phyloP scores from a whole-genome alignment of 1,139 yeast species.

The Blastobotrys apis region DNA sequence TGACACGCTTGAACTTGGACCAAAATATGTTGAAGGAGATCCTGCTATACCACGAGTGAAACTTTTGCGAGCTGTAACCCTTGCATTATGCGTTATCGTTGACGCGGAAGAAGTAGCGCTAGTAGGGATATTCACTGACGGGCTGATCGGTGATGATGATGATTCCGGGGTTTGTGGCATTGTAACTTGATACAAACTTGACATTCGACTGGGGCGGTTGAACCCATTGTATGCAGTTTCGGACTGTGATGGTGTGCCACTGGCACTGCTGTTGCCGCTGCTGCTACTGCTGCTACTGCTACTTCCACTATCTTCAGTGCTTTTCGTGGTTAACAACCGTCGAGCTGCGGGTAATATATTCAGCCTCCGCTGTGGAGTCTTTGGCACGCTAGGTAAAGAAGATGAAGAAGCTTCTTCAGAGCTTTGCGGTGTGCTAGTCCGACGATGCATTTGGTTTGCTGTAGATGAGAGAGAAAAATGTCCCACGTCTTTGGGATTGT shows the following conservation, averaged over 20 bases:
- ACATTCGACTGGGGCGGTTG: slow-evolving; percentile 10
- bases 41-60: slow-evolving; percentile 1
- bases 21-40: slow-evolving; percentile 22
- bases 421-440: no score
- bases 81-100: not conserved
- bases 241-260: no score
- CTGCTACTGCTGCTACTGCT: no score
- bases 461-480: no score
- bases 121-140: slow-evolving; percentile 19
- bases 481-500: no score
- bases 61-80: not conserved
- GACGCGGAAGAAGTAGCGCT: slow-evolving; percentile 1
- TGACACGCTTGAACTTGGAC: slow-evolving; percentile 28
- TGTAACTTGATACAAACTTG: slow-evolving; percentile 18
- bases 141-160: slow-evolving; percentile 24
- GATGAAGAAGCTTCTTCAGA: no score
- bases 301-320: no score
- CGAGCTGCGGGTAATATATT: not conserved
- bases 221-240: no score
- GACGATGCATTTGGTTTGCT: no score
- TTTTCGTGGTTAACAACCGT: not conserved
- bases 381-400: no score
- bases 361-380: not conserved
- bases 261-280: no score
- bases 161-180: slow-evolving; percentile 26